Evolutionary conservation across 1,139 yeast species (phyloP).

Genomic region (Taphrina betulina): DNA sequence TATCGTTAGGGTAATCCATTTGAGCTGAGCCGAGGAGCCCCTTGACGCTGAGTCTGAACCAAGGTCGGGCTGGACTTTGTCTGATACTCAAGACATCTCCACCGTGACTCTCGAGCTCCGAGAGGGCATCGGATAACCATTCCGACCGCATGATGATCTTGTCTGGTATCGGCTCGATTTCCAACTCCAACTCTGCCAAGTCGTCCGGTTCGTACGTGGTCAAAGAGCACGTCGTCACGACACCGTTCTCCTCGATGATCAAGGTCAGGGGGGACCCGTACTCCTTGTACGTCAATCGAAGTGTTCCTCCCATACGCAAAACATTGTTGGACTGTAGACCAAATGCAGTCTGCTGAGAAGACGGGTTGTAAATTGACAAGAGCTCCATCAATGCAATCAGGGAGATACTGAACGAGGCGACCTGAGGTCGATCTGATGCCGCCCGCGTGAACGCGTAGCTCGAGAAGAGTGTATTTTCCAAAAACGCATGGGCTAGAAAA

Average conservation of each 20-base stretch:
- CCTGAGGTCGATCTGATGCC: constrained; percentile 1
- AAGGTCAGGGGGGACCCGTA: constrained; percentile 37
- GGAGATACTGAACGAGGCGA: constrained; percentile 35
- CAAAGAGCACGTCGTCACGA: constrained; percentile 38
- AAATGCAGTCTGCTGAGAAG: constrained; percentile 18
- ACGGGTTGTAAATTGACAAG: constrained; percentile 37
- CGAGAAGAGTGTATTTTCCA: constrained; percentile 15
- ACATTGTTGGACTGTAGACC: constrained; percentile 10
- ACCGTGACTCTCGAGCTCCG: constrained; percentile 37
- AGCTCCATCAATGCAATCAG: constrained; percentile 38
- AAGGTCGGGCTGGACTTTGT: constrained; percentile 34
- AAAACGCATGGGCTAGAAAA: constrained; percentile 30
- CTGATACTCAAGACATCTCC: constrained; percentile 36
- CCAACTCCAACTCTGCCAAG: constrained; percentile 34
- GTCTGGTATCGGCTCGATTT: constrained; percentile 34
- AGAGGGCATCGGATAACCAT: constrained; percentile 37
- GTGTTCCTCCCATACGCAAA: constrained; percentile 34
- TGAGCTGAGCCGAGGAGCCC: constrained; percentile 38
- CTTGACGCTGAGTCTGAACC: constrained; percentile 29
- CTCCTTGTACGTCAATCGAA: constrained; percentile 34
- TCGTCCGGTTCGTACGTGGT: constrained; percentile 37
- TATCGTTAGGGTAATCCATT: constrained; percentile 37
- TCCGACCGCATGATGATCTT: constrained; percentile 36
- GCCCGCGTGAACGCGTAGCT: not conserved
- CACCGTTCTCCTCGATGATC: constrained; percentile 38